Evolutionary conservation across 768 basidiomycete genomes (phyloP).

Genomic region (Amanita fuliginea): DNA sequence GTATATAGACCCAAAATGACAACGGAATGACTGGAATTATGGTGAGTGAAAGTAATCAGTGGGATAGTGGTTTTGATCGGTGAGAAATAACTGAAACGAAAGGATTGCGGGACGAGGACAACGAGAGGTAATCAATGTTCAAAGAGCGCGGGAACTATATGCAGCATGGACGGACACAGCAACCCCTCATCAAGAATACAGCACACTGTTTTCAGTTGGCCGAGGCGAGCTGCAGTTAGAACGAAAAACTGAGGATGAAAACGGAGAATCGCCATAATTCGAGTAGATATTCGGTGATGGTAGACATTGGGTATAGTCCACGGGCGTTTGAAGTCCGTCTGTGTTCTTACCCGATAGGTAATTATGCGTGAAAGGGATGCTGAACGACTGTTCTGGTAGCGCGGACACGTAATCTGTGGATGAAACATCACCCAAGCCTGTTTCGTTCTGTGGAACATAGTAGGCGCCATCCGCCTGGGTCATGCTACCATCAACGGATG

Average conservation of each 20-base stretch:
- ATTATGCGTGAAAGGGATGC: background rate
- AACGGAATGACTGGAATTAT: background rate
- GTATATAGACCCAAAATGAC: background rate
- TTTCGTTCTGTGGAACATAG: background rate
- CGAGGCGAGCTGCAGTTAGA: background rate
- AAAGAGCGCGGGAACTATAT: background rate
- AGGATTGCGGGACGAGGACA: background rate
- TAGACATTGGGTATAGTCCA: constrained; percentile 5
- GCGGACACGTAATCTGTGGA: background rate
- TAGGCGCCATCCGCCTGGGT: constrained; percentile 1
- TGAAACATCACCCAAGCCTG: background rate
- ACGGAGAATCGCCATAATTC: background rate
- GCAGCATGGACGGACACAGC: background rate
- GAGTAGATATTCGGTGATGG: background rate
- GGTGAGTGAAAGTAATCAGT: too few species aligned
- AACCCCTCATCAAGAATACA: background rate
- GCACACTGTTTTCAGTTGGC: background rate
- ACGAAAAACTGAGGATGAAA: background rate
- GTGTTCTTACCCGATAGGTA: background rate
- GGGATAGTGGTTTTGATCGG: too few species aligned
- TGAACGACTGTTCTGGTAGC: background rate
- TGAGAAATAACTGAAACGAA: background rate
- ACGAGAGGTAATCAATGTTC: background rate
- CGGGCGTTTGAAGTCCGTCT: constrained; percentile 1
- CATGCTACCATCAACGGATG: background rate